Conservation (phyloP, 805 yeast genomes). For the Wickerhamiella bombiphila region DNA sequence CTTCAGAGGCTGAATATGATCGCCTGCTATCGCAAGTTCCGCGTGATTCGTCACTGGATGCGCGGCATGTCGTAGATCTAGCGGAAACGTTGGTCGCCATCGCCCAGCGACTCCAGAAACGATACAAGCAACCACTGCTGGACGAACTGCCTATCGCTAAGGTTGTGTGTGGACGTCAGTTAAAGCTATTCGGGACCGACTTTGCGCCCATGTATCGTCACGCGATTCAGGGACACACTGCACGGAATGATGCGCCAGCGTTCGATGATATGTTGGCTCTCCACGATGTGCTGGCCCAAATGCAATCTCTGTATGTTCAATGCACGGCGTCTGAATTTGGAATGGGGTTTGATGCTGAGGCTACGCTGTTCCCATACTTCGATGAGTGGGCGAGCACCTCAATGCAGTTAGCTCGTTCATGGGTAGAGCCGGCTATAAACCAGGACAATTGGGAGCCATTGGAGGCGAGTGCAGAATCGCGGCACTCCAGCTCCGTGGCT, state of each 20-base stretch:
- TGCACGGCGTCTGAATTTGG: conserved; percentile 27
- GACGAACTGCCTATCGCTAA: conserved; percentile 39
- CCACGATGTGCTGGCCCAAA: conserved; percentile 37
- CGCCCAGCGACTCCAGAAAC: conserved; percentile 39
- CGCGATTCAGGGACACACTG: conserved; percentile 16
- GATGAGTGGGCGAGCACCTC: conserved; percentile 31
- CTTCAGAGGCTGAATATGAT: conserved; percentile 33
- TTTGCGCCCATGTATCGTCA: conserved; percentile 23
- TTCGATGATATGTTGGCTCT: conserved; percentile 45
- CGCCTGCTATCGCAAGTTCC: conserved; percentile 39
- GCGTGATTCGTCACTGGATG: conserved; percentile 36
- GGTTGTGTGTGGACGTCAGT: conserved; percentile 21
- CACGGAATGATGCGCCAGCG: conserved; percentile 20
- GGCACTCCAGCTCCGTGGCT: conserved; percentile 44
- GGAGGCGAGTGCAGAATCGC: conserved; percentile 26
- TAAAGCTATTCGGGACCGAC: conserved; percentile 22
- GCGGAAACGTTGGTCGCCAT: conserved; percentile 38
- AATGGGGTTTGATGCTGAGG: conserved; percentile 44
- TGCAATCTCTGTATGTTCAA: conserved; percentile 38
- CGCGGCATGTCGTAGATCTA: conserved; percentile 41
- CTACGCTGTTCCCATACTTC: conserved; percentile 36
- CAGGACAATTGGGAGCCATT: conserved; percentile 45
- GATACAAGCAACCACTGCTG: conserved; percentile 47
- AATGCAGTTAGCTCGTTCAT: conserved; percentile 30
- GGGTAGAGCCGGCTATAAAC: conserved; percentile 40